Conservation (phyloP, 805 yeast genomes). For the Candida railenensis region DNA sequence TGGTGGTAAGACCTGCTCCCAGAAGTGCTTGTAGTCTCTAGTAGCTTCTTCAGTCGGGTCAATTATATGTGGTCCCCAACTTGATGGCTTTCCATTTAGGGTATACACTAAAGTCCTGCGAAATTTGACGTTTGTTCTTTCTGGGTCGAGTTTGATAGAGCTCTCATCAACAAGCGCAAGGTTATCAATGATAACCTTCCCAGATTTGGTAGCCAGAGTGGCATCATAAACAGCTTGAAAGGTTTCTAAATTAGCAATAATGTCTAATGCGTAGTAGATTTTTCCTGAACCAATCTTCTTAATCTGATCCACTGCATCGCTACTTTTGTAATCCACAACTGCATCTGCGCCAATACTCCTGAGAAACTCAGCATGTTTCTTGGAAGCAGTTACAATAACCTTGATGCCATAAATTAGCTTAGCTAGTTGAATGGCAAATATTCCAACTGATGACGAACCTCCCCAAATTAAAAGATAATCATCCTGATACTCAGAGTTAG, state of each 20-base stretch:
- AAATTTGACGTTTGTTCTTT: slow-evolving; percentile 12
- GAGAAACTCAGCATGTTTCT: slow-evolving; percentile 22
- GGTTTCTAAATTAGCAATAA: slow-evolving; percentile 20
- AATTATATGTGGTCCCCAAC: neutral
- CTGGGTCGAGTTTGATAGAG: slow-evolving; percentile 7
- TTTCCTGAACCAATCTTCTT: slow-evolving; percentile 14
- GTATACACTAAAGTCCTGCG: slow-evolving; percentile 14
- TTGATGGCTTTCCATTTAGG: slow-evolving; percentile 11
- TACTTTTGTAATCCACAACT: slow-evolving; percentile 26
- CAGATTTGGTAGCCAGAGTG: slow-evolving; percentile 18
- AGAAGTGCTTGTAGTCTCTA: slow-evolving; percentile 15
- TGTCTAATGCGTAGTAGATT: slow-evolving; percentile 27
- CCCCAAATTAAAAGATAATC: slow-evolving; percentile 33
- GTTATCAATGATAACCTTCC: slow-evolving; percentile 17
- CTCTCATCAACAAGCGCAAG: slow-evolving; percentile 15
- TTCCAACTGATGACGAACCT: slow-evolving; percentile 34
- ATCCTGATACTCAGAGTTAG: slow-evolving; percentile 11
- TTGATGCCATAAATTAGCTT: slow-evolving; percentile 26
- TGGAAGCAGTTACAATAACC: slow-evolving; percentile 27
- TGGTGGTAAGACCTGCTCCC: slow-evolving; percentile 21
- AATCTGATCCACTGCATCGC: slow-evolving; percentile 21
- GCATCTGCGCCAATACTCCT: slow-evolving; percentile 28
- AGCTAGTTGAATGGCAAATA: slow-evolving; percentile 30
- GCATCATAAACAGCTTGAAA: slow-evolving; percentile 27
- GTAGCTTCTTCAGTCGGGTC: neutral